Base-by-base conservation (phyloP, 129 eudicot species). In the Deinandra increscens region DNA sequence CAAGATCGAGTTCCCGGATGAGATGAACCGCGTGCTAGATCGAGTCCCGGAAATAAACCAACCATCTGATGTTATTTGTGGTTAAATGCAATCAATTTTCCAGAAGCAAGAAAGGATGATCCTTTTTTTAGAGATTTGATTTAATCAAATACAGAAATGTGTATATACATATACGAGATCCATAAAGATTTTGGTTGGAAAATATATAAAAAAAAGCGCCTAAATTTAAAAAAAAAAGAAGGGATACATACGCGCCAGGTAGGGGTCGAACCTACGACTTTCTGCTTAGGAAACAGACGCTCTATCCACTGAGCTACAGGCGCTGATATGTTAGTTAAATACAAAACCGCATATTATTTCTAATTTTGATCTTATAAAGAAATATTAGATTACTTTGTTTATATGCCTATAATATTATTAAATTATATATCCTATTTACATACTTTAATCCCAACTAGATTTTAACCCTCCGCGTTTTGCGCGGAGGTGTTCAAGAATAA, bases 251-350 rank as follows among this genome's bases (percentile, higher is more conserved):
- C 90, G 96, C 96, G 87, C 88, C 96, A 91, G 97, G 90, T 83
- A 91, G 97, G 96, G 97, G 96, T 91, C 96, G 97, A 91, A 91
- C 96, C 96, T 91, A 85, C 91, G 94, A 79, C 96, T 84, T 88
- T 91, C 97, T 85, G 96, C 97, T 91, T 91, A 91, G 91, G 95
- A 92, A 92, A 92, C 96, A 92, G 94, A 92, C 98, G 96, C 95
- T 88, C 95, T 88, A 92, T 92, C 98, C 95, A 86, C 95, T 92
- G 96, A 92, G 91, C 96, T 92, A 89, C 90, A 89, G 85, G 84
- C 91, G 91, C 94, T 3, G n/a, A n/a, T n/a, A n/a, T n/a, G n/a
- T n/a, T n/a, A n/a, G n/a, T n/a, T n/a, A n/a, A n/a, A n/a, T n/a
- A n/a, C n/a, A n/a, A n/a, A n/a, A n/a, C n/a, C n/a, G n/a, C n/a